Base-by-base conservation (phyloP, 805 yeast species). In the Debaryomyces tyrocola region DNA sequence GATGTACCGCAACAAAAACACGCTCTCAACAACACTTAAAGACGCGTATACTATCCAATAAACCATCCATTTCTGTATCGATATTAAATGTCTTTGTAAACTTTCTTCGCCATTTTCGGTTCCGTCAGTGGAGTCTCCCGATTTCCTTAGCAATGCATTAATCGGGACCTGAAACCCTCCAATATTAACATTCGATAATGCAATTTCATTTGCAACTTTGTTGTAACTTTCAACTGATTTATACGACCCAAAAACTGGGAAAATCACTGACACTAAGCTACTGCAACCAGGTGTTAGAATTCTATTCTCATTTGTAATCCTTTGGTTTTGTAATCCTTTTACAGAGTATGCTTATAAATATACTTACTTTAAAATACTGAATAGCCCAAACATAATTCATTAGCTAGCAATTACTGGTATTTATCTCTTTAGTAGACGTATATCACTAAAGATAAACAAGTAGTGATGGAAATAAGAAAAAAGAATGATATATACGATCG, bases 31-130 rank as follows among this genome's bases (percentile, higher is more conserved):
- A 10, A 66, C 53, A 1, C 67, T 63, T 7, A 70, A 54, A 37
- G 74, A 60, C 6, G 84, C 75, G 44, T 76, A 63, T 1, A 85
- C 82, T 10, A 85, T 70, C 96, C 96, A 89, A 64, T 86, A 70
- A 21, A 69, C 60, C 24, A 66, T 57, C 77, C 76, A 73, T 63
- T 75, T 69, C 51, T 73, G 70, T 36, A 69, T 52, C 5, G 58
- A 33, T 33, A 65, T 49, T 44, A 67, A 55, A 43, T 58, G 62
- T 21, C 42, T 41, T 44, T 61, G 66, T 40, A 64, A 43, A 3
- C 33, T n/a, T 42, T 50, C 46, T 24, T 54, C 56, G 11, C 52
- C 56, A 40, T 55, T 17, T 33, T 46, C 37, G 46, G 35, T 27
- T 34, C 44, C 36, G 29, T 44, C 29, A 27, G 50, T 36, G 14